Percentiles rank a stretch among this genome's conserved stretches.
Evolutionary conservation across 2,329 filamentous ascomycete species (phyloP).

Genomic region (Colletotrichum sp.): DNA sequence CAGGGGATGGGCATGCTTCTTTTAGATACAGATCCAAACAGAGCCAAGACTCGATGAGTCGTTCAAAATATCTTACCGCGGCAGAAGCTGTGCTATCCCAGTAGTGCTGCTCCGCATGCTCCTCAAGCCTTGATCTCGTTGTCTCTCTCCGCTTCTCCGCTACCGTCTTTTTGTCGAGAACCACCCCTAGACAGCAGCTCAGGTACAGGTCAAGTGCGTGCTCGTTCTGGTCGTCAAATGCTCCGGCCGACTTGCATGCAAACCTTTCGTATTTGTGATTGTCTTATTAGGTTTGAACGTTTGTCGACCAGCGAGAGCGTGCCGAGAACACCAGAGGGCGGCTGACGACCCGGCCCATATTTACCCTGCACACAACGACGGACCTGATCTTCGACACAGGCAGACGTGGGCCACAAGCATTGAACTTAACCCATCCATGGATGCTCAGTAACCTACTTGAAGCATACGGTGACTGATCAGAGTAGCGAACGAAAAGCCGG

Average conservation of each 20-base stretch:
- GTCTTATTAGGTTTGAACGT: background rate
- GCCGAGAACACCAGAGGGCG: background rate
- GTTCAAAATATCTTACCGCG: background rate
- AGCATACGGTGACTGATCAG: background rate
- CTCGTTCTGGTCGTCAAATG: background rate
- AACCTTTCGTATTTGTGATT: background rate
- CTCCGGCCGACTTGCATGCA: background rate
- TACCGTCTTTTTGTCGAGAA: background rate
- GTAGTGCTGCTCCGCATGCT: background rate
- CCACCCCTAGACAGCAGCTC: background rate
- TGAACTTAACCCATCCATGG: background rate
- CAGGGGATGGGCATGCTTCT: background rate
- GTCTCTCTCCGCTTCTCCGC: background rate
- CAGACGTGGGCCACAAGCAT: background rate
- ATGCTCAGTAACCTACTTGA: background rate
- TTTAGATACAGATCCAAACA: background rate
- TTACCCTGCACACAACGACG: background rate
- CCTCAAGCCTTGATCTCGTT: background rate
- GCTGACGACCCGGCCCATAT: background rate
- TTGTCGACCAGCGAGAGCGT: background rate
- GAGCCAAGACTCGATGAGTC: constrained; percentile 12
- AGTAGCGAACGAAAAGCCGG: background rate
- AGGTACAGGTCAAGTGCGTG: background rate
- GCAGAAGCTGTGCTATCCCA: background rate
- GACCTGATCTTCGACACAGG: background rate